Base-by-base conservation (phyloP, 139 green algal genomes). In the Chlamydomonas sp. region DNA sequence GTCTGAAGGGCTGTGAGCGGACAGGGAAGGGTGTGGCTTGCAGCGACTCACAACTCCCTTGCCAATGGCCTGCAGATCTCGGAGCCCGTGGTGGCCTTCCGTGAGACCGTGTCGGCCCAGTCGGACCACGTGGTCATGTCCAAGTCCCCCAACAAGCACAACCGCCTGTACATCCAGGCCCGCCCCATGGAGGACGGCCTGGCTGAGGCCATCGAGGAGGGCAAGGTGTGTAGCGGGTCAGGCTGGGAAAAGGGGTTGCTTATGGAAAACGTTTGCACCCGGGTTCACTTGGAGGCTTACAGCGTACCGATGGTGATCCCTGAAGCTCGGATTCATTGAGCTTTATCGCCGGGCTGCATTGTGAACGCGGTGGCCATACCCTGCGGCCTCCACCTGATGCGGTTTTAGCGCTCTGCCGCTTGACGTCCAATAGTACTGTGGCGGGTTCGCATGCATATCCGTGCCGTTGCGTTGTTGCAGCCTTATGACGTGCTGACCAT, bases 81-180 rank as follows among this genome's bases (percentile, higher is more conserved):
- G 12, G 97, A 99, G 91, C 98, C 98, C 31, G 98, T 99, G 71
- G 98, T 99, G 89, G 95, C 98, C 14, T 99, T 99, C 96, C 95
- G 98, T 79, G 98, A 99, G 95, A 99, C 98, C 1, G 98, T 99
- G 57, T 90, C 88, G 1, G 91, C 90, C 31, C 93, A 89, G 63
- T 98, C 95, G 57, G 95, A 98, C 93, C 97, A 99, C 94, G 94
- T 94, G 4, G 94, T 98, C 84, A 99, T 99, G 98, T 97, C 93
- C 95, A 99, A 99, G 96, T 99, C 98, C 9, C 97, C 98, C 92
- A 99, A 99, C 97, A 99, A 99, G 98, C 98, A 99, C 96, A 99
- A 99, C 96, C 94, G 98, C 87, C 90, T 99, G 77, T 99, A 99
- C 96, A 91, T 99, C 83, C 94, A 98, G 94, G 97, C 97, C 10